A percentile compares a stretch with the other conserved stretches of the same genome.
phyloP scores from a whole-genome alignment of 805 yeast species.

The Saccharomycopsis fodiens region DNA sequence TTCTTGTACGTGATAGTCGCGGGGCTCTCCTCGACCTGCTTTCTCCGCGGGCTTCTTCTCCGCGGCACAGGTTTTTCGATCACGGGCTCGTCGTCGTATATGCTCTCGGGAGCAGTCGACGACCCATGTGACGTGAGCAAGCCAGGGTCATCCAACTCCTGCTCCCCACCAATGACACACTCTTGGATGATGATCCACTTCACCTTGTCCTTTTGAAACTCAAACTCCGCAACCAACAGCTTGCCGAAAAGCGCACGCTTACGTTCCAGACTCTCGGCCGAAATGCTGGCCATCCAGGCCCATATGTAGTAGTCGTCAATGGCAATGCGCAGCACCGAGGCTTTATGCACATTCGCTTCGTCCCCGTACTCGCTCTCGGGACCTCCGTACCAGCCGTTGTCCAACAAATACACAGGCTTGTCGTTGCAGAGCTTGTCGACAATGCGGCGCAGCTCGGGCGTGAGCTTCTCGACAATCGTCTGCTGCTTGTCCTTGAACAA shows the following conservation, averaged over 20 bases:
- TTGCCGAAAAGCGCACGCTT: slow-evolving; percentile 72
- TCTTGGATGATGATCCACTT: slow-evolving; percentile 78
- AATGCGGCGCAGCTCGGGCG: slow-evolving; percentile 65
- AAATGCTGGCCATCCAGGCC: slow-evolving; percentile 81
- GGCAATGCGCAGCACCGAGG: slow-evolving; percentile 51
- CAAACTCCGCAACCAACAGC: slow-evolving; percentile 74
- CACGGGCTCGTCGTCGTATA: not conserved
- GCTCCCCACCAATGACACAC: slow-evolving; percentile 33
- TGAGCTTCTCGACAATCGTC: slow-evolving; percentile 54
- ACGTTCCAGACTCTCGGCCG: slow-evolving; percentile 59
- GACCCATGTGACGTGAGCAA: slow-evolving; percentile 5
- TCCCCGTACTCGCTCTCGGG: slow-evolving; percentile 27
- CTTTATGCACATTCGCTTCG: slow-evolving; percentile 30
- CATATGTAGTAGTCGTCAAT: slow-evolving; percentile 85
- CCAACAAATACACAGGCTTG: slow-evolving; percentile 13
- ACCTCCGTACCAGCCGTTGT: slow-evolving; percentile 26
- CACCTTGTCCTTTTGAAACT: slow-evolving; percentile 62
- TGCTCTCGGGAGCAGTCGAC: slow-evolving; percentile 4
- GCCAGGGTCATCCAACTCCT: not conserved
- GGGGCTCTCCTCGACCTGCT: not conserved
- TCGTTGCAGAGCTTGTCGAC: slow-evolving; percentile 31
- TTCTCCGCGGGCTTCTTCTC: not conserved
- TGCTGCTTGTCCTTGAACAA: slow-evolving; percentile 50
- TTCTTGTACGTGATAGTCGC: not conserved
- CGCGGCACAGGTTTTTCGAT: not conserved